Evolutionary conservation across 2,329 filamentous ascomycete species (phyloP).

Genomic region (Kalmusia sp.): DNA sequence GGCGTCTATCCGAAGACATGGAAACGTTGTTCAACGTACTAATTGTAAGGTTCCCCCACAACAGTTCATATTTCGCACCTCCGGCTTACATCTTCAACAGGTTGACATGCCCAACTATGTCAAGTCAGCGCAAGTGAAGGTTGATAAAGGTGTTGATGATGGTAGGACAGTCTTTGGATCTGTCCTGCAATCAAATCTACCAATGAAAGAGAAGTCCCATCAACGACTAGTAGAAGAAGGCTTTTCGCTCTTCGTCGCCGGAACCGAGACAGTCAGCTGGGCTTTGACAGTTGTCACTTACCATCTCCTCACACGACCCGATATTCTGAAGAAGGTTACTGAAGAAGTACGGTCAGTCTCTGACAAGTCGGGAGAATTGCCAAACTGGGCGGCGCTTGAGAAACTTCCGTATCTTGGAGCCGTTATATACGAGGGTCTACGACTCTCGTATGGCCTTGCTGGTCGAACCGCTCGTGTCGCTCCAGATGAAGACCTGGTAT

Average conservation of each 20-base stretch:
- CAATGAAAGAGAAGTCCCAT: slow-evolving; percentile 24
- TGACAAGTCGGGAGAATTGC: slow-evolving; percentile 20
- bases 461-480: slow-evolving; percentile 33
- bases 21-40: no score
- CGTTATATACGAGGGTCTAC: slow-evolving; percentile 40
- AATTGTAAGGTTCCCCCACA: no score
- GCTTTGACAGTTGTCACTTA: slow-evolving; percentile 35
- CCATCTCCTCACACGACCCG: slow-evolving; percentile 36
- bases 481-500: slow-evolving; percentile 29
- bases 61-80: no score
- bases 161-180: slow-evolving; percentile 34
- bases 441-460: slow-evolving; percentile 33
- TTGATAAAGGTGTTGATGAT: no score
- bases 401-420: slow-evolving; percentile 41
- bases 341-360: slow-evolving; percentile 30
- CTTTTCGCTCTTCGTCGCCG: slow-evolving; percentile 39
- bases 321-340: slow-evolving; percentile 28
- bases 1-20: no score
- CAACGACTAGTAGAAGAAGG: slow-evolving; percentile 42
- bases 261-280: slow-evolving; percentile 44
- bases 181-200: slow-evolving; percentile 23
- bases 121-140: no score
- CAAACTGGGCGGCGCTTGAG: slow-evolving; percentile 29
- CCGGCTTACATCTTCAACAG: no score
- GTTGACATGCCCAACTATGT: no score